phyloP scores from a whole-genome alignment of 2,329 filamentous ascomycete species.

The Thermoascus crustaceus region DNA sequence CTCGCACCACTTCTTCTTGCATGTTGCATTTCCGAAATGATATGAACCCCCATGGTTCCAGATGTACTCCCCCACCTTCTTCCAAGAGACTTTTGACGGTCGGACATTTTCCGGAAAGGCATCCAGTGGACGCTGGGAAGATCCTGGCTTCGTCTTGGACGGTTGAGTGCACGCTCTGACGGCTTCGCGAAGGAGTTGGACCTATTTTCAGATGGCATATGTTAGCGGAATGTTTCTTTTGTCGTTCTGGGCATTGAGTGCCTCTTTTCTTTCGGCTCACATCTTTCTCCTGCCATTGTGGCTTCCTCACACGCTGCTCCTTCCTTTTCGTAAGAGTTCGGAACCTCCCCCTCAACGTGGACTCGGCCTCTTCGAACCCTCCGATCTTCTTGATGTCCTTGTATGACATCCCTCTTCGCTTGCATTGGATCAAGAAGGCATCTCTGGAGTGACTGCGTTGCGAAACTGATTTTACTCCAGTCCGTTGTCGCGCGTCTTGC shows the following conservation, averaged over 20 bases:
- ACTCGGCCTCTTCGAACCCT: constrained; percentile 39
- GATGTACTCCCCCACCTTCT: constrained; percentile 50
- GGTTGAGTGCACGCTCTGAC: constrained; percentile 21
- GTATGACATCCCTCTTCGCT: constrained; percentile 37
- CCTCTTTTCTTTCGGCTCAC: constrained; percentile 24
- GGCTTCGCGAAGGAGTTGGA: constrained; percentile 33
- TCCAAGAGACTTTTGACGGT: constrained; percentile 48
- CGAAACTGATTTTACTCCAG: constrained; percentile 5
- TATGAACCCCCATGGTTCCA: constrained; percentile 46
- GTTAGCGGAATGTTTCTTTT: background rate
- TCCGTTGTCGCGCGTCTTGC: background rate
- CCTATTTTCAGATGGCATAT: constrained; percentile 17
- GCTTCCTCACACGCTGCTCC: constrained; percentile 38
- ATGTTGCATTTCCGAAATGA: constrained; percentile 53
- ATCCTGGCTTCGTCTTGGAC: constrained; percentile 5
- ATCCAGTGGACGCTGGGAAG: constrained; percentile 3
- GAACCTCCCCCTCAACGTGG: constrained; percentile 40
- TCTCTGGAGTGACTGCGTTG: constrained; percentile 24
- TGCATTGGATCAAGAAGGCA: constrained; percentile 33
- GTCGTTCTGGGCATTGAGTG: background rate
- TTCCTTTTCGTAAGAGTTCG: constrained; percentile 40
- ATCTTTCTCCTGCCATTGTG: constrained; percentile 36
- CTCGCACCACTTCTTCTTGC: constrained; percentile 55
- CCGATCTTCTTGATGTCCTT: constrained; percentile 39
- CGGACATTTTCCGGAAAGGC: constrained; percentile 6